Conservation (phyloP, 2,329 filamentous ascomycete species). For the Verticillium zaregamsianum region DNA sequence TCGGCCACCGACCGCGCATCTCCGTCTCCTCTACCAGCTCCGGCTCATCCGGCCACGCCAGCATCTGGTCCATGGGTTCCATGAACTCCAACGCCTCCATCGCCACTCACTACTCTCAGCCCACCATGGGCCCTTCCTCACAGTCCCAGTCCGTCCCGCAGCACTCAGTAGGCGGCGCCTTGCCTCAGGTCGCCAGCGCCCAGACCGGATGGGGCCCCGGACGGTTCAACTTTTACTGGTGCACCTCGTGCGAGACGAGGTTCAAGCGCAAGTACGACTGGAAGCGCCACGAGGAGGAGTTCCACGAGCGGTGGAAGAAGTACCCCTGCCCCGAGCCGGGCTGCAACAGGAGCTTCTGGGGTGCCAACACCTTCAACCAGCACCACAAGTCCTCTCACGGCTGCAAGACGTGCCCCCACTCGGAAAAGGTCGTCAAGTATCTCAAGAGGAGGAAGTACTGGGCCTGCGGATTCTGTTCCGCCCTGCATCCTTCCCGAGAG, state of each 20-base stretch:
- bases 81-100: constrained; percentile 16
- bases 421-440: constrained; percentile 59
- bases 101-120: constrained; percentile 31
- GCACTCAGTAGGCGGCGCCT: constrained; percentile 9
- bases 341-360: constrained; percentile 65
- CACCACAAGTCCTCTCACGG: constrained; percentile 63
- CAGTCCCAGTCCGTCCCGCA: constrained; percentile 26
- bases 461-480: constrained; percentile 66
- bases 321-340: constrained; percentile 60
- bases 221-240: constrained; percentile 47
- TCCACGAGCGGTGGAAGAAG: constrained; percentile 64
- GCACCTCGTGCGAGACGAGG: constrained; percentile 57
- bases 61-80: constrained; percentile 25
- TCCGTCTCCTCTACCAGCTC: constrained; percentile 48
- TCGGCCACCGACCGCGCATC: constrained; percentile 33
- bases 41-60: constrained; percentile 39
- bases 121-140: constrained; percentile 25
- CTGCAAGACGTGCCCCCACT: constrained; percentile 62
- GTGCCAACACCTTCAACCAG: constrained; percentile 64
- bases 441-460: constrained; percentile 62
- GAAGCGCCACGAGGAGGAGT: constrained; percentile 67
- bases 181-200: constrained; percentile 13
- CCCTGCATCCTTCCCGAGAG: constrained; percentile 58
- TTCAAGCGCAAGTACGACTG: constrained; percentile 66
- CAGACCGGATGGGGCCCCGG: constrained; percentile 15